Percentiles rank a stretch among this genome's conserved stretches.
phyloP scores from a whole-genome alignment of 345 rosid genomes.

The Hibiscus trionum region DNA sequence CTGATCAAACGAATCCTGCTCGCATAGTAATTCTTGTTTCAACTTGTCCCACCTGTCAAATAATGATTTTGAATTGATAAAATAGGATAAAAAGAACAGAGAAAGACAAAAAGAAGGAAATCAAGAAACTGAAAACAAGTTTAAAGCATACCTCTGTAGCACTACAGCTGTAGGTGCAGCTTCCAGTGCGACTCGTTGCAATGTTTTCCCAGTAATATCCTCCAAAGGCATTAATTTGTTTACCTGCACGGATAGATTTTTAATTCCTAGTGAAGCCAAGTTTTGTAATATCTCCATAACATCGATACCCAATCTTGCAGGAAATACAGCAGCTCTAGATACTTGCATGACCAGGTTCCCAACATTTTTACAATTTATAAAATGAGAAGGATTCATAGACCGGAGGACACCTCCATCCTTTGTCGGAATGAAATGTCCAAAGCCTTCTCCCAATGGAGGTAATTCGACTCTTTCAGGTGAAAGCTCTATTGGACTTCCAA shows the following conservation, averaged over 20 bases:
- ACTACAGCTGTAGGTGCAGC: slow-evolving; percentile 6
- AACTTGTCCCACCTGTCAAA: slow-evolving; percentile 19
- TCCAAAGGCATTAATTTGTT: slow-evolving; percentile 59
- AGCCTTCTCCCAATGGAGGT: slow-evolving; percentile 44
- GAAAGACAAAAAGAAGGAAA: not conserved
- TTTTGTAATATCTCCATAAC: slow-evolving; percentile 20
- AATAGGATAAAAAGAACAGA: not conserved
- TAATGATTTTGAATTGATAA: slow-evolving; percentile 9
- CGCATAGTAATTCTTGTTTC: slow-evolving; percentile 11
- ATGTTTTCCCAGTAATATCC: slow-evolving; percentile 51
- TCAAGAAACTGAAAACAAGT: not conserved
- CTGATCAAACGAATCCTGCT: slow-evolving; percentile 1
- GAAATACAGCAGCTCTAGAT: slow-evolving; percentile 48
- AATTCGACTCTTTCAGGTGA: slow-evolving; percentile 27
- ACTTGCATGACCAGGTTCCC: slow-evolving; percentile 55
- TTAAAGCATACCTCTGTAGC: slow-evolving; percentile 27
- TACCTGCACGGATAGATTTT: slow-evolving; percentile 34
- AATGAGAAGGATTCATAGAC: slow-evolving; percentile 46
- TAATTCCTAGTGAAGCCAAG: slow-evolving; percentile 43
- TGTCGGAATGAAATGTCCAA: slow-evolving; percentile 34
- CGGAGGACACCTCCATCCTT: slow-evolving; percentile 49
- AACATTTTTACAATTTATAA: slow-evolving; percentile 36
- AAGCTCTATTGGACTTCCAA: slow-evolving; percentile 82
- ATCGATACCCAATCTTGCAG: slow-evolving; percentile 51
- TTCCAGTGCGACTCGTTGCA: slow-evolving; percentile 39